Base-by-base conservation (phyloP, 495 filamentous ascomycete species). In the Neurospora sp. region DNA sequence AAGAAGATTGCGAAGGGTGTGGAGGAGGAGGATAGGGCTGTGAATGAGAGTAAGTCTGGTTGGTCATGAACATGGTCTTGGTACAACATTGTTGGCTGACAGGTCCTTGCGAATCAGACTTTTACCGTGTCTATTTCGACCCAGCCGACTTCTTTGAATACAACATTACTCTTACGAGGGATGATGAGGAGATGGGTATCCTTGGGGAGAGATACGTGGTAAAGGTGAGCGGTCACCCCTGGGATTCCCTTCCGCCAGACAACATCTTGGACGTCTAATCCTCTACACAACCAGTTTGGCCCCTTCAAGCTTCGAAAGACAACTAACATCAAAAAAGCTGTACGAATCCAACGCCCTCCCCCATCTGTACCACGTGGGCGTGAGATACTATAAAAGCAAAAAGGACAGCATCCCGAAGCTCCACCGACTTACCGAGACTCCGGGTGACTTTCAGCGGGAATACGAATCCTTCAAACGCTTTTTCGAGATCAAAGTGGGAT, bases 401-500 rank as follows among this genome's bases (percentile, higher is more conserved):
- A 75, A 75, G 44, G 77, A 78, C 71, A 73, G 69, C 38, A 72
- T 71, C 4, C 73, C 79, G 4, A 72, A 75, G 7, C 76, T 77
- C 69, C 74, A 80, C 44, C 77, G 80, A 0, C 75, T 76, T 6
- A 72, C 71, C 14, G 73, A 78, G 2, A 73, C 78, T 5, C 68
- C 75, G 0, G 79, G 80, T 6, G 8, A 38, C 6, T 79, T 84
- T 61, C 22, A 70, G 10, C 44, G 61, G 18, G 88, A 87, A 8
- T 80, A 86, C 38, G 74, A 37, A 0, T 77, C 77, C 0, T 92
- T 92, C 77, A 80, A 82, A 74, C n/a, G 65, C 0, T 88, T 89
- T 75, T 93, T 92, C 80, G 72, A 78, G 14, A 74, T 79, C 3
- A 86, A 89, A 76, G 88, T 88, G 0, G 86, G 87, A 1, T 81